Evolutionary conservation across 192 early-diverging fungal species (phyloP).

Genomic region (Cetraspora pellucida): DNA sequence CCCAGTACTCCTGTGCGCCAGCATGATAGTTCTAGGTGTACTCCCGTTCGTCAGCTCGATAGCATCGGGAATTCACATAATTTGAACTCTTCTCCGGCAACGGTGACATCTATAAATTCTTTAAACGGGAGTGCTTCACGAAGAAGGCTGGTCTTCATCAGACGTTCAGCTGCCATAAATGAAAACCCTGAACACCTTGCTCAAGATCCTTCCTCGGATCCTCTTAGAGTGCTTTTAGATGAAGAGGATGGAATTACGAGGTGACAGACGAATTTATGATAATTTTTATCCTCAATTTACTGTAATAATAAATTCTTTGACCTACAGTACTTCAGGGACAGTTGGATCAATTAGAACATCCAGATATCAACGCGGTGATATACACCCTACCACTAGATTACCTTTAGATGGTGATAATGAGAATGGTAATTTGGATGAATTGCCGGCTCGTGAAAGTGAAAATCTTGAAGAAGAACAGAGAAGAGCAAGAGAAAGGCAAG

Average conservation of each 20-base stretch:
- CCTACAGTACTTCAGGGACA: not conserved
- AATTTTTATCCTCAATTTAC: not conserved
- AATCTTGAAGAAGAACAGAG: not conserved
- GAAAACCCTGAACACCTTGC: not conserved
- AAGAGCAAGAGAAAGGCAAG: not conserved
- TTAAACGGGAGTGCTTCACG: too few relatives aligned
- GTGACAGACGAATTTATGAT: not conserved
- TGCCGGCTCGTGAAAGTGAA: not conserved
- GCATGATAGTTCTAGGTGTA: too few relatives aligned
- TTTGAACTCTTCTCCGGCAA: too few relatives aligned
- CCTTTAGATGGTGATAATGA: not conserved
- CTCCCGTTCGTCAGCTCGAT: too few relatives aligned
- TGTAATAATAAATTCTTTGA: not conserved
- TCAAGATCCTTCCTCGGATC: not conserved
- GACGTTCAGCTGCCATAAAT: not conserved
- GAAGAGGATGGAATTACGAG: not conserved
- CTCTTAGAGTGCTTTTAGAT: not conserved
- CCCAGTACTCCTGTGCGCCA: too few relatives aligned
- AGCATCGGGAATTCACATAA: too few relatives aligned
- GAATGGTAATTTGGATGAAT: not conserved
- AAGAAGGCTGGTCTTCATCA: too few relatives aligned
- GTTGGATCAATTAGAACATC: too few relatives aligned
- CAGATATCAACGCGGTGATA: too few relatives aligned
- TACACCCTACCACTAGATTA: not conserved
- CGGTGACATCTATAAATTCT: too few relatives aligned